Percentiles rank a stretch among this genome's conserved stretches.
Conservation (phyloP, 192 early-diverging fungal species). For the Umbelopsis vinacea region DNA sequence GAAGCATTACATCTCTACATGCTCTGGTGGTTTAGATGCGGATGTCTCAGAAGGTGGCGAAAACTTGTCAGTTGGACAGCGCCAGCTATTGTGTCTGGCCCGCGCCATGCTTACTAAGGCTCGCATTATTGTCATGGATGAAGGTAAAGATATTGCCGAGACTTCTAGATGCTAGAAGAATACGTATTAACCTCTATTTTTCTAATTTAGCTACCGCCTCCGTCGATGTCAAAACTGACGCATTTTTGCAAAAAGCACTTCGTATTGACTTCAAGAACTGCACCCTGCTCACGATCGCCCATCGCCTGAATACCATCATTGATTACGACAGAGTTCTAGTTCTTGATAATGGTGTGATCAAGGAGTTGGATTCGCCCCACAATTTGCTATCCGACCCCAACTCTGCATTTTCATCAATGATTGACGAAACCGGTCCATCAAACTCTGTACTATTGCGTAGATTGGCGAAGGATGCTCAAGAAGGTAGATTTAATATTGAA, state of each 20-base stretch:
- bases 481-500: constrained; percentile 22
- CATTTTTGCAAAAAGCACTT: constrained; percentile 72
- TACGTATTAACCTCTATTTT: constrained; percentile 36
- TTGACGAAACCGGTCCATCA: constrained; percentile 68
- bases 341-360: constrained; percentile 47
- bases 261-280: constrained; percentile 64
- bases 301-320: constrained; percentile 73
- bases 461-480: constrained; percentile 48
- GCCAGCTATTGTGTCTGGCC: constrained; percentile 52
- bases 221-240: constrained; percentile 83
- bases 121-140: constrained; percentile 41
- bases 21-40: constrained; percentile 39
- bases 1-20: constrained; percentile 12
- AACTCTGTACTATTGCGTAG: constrained; percentile 62
- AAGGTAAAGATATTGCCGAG: not conserved
- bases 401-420: constrained; percentile 57
- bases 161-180: not conserved
- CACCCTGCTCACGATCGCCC: constrained; percentile 75
- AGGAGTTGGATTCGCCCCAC: constrained; percentile 56
- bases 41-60: constrained; percentile 39
- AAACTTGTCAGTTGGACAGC: constrained; percentile 40
- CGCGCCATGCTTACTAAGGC: constrained; percentile 45
- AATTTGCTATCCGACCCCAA: constrained; percentile 48
- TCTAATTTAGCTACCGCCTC: constrained; percentile 70
- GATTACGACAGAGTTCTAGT: constrained; percentile 49